A percentile compares a stretch with the other conserved stretches of the same genome.
Conservation (phyloP, 2,329 filamentous ascomycete species). For the Dactylellina cionopaga region DNA sequence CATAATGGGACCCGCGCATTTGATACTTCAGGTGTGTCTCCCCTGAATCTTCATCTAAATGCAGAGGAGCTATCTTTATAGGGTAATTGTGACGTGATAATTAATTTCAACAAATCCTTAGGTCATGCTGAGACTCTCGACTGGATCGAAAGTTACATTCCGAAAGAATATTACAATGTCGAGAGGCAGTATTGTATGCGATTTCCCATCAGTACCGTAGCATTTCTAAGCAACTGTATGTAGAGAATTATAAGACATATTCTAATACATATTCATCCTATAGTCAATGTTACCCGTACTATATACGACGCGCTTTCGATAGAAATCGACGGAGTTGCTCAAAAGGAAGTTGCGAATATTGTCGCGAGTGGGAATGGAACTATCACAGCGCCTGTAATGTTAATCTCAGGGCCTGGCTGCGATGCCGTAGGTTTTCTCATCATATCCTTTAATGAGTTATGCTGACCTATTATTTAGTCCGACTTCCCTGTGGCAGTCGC, state of each 20-base stretch:
- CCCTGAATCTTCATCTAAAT: conserved; percentile 60
- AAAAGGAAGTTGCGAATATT: conserved; percentile 55
- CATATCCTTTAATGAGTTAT: too few relatives aligned
- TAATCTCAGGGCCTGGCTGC: conserved; percentile 68
- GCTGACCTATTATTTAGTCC: conserved; percentile 55
- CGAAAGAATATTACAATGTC: conserved; percentile 41
- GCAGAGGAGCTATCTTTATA: not conserved
- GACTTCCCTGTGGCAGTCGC: conserved; percentile 68
- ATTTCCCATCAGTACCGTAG: too few relatives aligned
- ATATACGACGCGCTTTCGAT: conserved; percentile 29
- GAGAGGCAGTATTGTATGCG: conserved; percentile 42
- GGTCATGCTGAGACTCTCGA: conserved; percentile 52
- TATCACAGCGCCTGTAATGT: conserved; percentile 62
- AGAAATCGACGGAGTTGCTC: conserved; percentile 7
- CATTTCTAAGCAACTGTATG: too few relatives aligned
- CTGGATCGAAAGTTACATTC: conserved; percentile 52
- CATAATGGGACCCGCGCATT: conserved; percentile 63
- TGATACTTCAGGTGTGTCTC: conserved; percentile 63
- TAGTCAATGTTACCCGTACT: conserved; percentile 39
- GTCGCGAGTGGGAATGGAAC: conserved; percentile 66
- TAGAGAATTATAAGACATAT: too few relatives aligned
- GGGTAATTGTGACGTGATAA: not conserved
- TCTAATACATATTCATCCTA: too few relatives aligned
- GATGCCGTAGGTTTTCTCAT: conserved; percentile 57
- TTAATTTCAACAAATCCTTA: conserved; percentile 46